phyloP scores from a whole-genome alignment of 495 filamentous ascomycete genomes.

The Xylaria scruposa region DNA sequence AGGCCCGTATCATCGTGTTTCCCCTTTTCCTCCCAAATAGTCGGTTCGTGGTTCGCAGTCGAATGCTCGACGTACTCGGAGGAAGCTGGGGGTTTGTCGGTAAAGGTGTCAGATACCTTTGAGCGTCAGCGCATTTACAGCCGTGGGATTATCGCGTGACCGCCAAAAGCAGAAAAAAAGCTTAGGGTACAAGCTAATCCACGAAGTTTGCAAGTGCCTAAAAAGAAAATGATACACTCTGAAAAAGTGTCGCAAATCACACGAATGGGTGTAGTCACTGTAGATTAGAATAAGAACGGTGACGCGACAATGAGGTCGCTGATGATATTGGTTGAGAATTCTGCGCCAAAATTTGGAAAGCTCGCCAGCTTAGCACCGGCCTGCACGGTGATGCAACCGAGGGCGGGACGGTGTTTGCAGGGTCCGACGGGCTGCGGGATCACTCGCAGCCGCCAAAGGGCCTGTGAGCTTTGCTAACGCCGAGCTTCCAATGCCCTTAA shows the following conservation, averaged over 20 bases:
- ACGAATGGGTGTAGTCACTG: not conserved
- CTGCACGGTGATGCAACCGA: slow-evolving; percentile 39
- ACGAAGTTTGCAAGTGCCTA: not conserved
- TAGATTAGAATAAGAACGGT: not conserved
- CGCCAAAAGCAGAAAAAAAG: not conserved
- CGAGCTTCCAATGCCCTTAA: slow-evolving; percentile 16
- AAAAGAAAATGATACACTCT: not conserved
- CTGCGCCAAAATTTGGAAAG: slow-evolving; percentile 22
- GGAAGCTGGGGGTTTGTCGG: not conserved
- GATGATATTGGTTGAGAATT: slow-evolving; percentile 28
- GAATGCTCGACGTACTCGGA: not conserved
- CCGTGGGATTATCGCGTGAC: slow-evolving; percentile 6
- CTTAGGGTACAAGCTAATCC: not conserved
- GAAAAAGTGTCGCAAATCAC: not conserved
- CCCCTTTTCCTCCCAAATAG: slow-evolving; percentile 16
- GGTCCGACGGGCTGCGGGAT: slow-evolving; percentile 9
- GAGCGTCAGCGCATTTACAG: slow-evolving; percentile 7
- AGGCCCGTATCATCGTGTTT: slow-evolving; percentile 33
- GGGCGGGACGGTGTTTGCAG: slow-evolving; percentile 15
- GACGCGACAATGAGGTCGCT: slow-evolving; percentile 35
- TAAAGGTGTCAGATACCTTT: not conserved
- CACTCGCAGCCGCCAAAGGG: not conserved
- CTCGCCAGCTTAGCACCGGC: slow-evolving; percentile 26
- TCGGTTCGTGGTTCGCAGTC: not conserved
- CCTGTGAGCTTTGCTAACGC: slow-evolving; percentile 11